phyloP scores from a whole-genome alignment of 345 rosid species.

The Gossypium bickii region DNA sequence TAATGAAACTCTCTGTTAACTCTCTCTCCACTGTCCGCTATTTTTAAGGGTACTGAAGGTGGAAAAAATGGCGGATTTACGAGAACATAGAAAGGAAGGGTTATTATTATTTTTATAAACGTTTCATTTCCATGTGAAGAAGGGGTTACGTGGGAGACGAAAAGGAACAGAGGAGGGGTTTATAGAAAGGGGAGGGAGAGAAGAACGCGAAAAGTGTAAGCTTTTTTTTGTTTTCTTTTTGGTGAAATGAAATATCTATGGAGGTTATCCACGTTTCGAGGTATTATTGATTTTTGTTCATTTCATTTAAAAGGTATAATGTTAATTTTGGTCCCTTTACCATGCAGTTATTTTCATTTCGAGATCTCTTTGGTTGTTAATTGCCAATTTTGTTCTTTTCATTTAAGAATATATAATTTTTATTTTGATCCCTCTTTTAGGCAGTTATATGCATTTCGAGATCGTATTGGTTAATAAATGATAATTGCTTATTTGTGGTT shows the following conservation, averaged over 20 bases:
- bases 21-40: background rate
- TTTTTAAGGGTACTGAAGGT: background rate
- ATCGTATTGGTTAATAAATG: too few relatives aligned
- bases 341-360: background rate
- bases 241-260: background rate
- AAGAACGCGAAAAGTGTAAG: background rate
- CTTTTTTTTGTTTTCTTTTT: background rate
- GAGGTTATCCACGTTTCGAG: background rate
- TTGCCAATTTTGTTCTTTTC: too few relatives aligned
- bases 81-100: background rate
- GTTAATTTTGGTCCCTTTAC: too few relatives aligned
- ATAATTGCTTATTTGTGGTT: too few relatives aligned
- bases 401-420: too few relatives aligned
- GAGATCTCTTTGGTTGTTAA: background rate
- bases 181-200: background rate
- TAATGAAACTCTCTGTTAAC: background rate
- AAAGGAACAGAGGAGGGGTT: background rate
- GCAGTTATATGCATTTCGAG: too few relatives aligned
- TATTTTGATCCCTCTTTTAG: too few relatives aligned
- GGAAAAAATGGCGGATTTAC: background rate
- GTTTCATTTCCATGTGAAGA: background rate
- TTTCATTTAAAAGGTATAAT: too few relatives aligned
- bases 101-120: too few relatives aligned
- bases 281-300: background rate
- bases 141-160: background rate